A percentile compares a stretch with the other conserved stretches of the same genome.
Conservation (phyloP, 2,329 filamentous ascomycete species). For the Stagonosporopsis chrysanthemi region DNA sequence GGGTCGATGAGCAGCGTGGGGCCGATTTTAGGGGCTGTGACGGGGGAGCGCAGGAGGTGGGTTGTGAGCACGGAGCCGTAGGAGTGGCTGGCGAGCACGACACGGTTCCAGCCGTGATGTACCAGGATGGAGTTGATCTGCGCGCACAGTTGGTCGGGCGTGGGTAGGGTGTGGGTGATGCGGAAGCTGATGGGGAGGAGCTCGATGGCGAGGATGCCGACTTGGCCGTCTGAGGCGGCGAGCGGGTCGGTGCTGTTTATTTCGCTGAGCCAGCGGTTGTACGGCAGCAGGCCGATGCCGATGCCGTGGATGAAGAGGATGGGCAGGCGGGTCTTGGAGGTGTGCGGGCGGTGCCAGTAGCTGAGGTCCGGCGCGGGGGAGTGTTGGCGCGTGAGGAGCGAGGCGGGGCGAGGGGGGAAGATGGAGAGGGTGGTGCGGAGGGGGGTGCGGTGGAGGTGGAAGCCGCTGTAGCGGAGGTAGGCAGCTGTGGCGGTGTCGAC, state of each 20-base stretch:
- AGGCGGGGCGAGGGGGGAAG: constrained; percentile 66
- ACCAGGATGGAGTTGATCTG: constrained; percentile 66
- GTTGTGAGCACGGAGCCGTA: constrained; percentile 71
- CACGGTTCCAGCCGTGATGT: constrained; percentile 63
- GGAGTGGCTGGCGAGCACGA: constrained; percentile 67
- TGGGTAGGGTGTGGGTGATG: constrained; percentile 63
- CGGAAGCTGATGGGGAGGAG: constrained; percentile 71
- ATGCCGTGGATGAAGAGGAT: constrained; percentile 76
- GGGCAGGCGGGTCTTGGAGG: constrained; percentile 63
- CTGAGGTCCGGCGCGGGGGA: constrained; percentile 62
- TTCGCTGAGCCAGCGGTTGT: constrained; percentile 64
- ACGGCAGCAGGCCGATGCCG: constrained; percentile 71
- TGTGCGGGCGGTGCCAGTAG: constrained; percentile 74
- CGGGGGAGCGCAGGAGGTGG: constrained; percentile 64
- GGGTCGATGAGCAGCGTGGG: constrained; percentile 66
- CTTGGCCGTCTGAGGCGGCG: constrained; percentile 51
- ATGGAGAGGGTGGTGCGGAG: constrained; percentile 56
- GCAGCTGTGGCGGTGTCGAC: constrained; percentile 57
- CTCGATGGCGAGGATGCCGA: constrained; percentile 72
- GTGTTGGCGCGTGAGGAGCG: constrained; percentile 53
- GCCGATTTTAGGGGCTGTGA: constrained; percentile 56
- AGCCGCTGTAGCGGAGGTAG: constrained; percentile 58
- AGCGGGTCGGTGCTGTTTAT: constrained; percentile 52
- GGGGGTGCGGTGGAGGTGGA: constrained; percentile 60
- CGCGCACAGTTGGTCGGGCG: constrained; percentile 61